These are phyloP conservation scores for Arthrobotrys conoides DNA, from an alignment of 2,329 filamentous ascomycete species.

Conservation along the genomic window DNA sequence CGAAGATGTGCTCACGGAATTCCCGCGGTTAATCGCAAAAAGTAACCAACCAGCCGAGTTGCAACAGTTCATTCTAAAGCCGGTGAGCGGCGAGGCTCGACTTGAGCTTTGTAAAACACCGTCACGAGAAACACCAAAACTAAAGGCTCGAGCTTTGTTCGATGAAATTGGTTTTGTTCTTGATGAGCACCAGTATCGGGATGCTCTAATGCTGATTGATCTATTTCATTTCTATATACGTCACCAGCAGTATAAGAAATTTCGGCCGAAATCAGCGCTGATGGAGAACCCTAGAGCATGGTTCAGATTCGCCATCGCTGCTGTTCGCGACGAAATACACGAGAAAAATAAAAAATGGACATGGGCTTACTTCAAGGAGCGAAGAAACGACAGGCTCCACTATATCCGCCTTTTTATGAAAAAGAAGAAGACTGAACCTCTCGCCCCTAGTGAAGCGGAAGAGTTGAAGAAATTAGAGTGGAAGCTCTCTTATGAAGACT, in stretches of 20 bases:
- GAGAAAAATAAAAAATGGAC: slow-evolving; percentile 93
- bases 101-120: slow-evolving; percentile 95
- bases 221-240: slow-evolving; percentile 98
- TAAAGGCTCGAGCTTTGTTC: slow-evolving; percentile 91
- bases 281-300: slow-evolving; percentile 94
- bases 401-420: slow-evolving; percentile 99
- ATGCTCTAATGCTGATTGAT: slow-evolving; percentile 97
- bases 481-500: slow-evolving; percentile 92
- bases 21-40: slow-evolving; percentile 84
- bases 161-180: slow-evolving; percentile 98
- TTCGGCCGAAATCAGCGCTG: slow-evolving; percentile 85
- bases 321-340: slow-evolving; percentile 92
- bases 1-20: slow-evolving; percentile 80
- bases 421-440: slow-evolving; percentile 77
- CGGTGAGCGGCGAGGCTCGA: slow-evolving; percentile 94
- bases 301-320: slow-evolving; percentile 90
- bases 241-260: slow-evolving; percentile 95
- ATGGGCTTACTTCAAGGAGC: slow-evolving; percentile 94
- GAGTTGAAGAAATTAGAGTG: slow-evolving; percentile 83
- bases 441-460: slow-evolving; percentile 78
- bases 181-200: slow-evolving; percentile 96
- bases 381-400: slow-evolving; percentile 85
- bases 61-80: slow-evolving; percentile 95
- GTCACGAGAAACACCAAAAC: slow-evolving; percentile 81
- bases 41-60: slow-evolving; percentile 73